These are phyloP conservation scores for Trichoderma guizhouense DNA, from an alignment of 2,329 filamentous ascomycete genomes.

Conservation along the genomic window DNA sequence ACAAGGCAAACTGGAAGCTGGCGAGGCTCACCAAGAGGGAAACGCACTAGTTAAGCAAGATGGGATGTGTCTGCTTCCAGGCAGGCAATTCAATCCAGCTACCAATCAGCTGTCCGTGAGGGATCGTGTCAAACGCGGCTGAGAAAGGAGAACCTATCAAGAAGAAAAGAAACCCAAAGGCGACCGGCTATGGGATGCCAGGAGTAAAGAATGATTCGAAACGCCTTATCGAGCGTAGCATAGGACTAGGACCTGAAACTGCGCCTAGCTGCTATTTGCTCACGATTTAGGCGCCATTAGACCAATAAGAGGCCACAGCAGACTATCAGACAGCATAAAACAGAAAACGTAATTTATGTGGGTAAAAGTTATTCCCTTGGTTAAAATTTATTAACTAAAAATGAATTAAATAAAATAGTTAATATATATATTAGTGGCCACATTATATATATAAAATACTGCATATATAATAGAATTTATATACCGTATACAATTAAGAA, in stretches of 20 bases:
- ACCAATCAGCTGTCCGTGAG: neutral
- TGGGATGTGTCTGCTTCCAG: constrained; percentile 38
- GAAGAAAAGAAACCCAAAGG: constrained; percentile 3
- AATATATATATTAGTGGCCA: neutral
- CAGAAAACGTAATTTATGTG: neutral
- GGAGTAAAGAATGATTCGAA: neutral
- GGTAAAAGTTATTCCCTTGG: neutral
- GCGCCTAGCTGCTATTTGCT: neutral
- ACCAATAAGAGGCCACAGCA: neutral
- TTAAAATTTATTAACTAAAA: neutral
- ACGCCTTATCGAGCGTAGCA: neutral
- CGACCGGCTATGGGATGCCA: neutral
- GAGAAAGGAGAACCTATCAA: neutral
- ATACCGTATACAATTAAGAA: too few relatives aligned
- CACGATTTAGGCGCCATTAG: neutral
- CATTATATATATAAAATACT: too few relatives aligned
- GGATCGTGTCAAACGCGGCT: constrained; percentile 4
- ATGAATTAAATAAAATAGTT: neutral
- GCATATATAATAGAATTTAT: too few relatives aligned
- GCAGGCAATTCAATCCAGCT: constrained; percentile 28
- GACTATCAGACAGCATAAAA: neutral
- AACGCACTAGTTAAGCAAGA: constrained; percentile 30
- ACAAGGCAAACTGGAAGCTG: neutral
- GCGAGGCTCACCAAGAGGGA: constrained; percentile 28
- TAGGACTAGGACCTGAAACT: neutral